phyloP scores from a whole-genome alignment of 176 grass and related monocot species.

The Poa pratensis region DNA sequence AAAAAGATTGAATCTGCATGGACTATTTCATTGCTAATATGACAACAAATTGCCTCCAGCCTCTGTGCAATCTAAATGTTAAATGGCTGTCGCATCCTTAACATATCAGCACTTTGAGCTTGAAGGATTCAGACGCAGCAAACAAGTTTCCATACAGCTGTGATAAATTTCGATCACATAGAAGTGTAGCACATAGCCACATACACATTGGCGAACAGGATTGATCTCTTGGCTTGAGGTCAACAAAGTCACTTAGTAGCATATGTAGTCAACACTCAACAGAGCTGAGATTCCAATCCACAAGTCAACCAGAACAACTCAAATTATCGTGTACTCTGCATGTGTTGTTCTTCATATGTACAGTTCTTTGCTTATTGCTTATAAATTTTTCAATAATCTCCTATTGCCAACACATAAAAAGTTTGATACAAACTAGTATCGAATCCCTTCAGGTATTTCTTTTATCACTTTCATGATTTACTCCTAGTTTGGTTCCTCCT shows the following conservation, averaged over 20 bases:
- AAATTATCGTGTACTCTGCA: too few species aligned
- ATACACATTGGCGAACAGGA: background rate
- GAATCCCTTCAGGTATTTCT: too few species aligned
- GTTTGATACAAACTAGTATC: too few species aligned
- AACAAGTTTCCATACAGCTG: background rate
- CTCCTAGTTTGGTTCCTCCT: too few species aligned
- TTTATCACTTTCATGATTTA: too few species aligned
- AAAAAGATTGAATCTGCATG: background rate
- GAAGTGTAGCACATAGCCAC: background rate
- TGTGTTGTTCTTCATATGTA: too few species aligned
- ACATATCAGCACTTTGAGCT: background rate
- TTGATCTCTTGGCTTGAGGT: background rate
- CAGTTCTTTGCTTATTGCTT: too few species aligned
- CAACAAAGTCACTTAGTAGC: background rate
- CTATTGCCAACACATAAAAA: too few species aligned
- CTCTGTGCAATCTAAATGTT: background rate
- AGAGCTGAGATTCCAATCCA: background rate
- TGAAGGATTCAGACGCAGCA: background rate
- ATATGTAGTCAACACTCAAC: background rate
- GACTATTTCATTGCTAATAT: background rate
- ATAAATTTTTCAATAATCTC: too few species aligned
- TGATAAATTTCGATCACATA: background rate
- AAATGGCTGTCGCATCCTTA: background rate
- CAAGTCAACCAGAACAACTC: too few species aligned
- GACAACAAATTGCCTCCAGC: background rate